Base-by-base conservation (phyloP, 2,329 filamentous ascomycete species). In the Alternaria triticimaculans region DNA sequence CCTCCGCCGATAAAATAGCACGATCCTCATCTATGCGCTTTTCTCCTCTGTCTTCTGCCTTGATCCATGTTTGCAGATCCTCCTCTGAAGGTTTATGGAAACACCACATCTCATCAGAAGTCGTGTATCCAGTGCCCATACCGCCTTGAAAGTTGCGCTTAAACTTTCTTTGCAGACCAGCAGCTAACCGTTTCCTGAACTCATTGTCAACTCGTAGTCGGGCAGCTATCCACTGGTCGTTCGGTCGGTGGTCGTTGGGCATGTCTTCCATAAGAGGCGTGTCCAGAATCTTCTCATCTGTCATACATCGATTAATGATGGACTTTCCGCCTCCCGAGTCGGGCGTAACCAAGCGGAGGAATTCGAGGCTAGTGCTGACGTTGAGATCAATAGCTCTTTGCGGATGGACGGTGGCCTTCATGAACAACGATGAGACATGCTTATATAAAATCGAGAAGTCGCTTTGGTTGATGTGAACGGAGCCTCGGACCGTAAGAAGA, bases 391-490 rank as follows among this genome's bases (percentile, higher is more conserved):
- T 84, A 3, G 88, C 89, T 58, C 89, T 83, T 51, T 84, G 80
- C 0, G 89, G 88, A 69, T 91, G 84, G n/a, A 89, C 86, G 14
- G 88, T 86, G 55, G 86, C 87, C 75, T 91, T 91, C 65, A 89
- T 81, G 14, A 90, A 78, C 9, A 88, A 74, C 2, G 86, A 86
- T 73, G 87, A 86, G 68, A 88, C 81, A 44, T 84, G 83, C 5
- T 85, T 87, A 70, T 91, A 92, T 18, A 92, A 78, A 2, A 91
- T 79, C 2, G 87, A 86, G 71, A 91, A 91, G 77, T 92, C 89
- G 2, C 87, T 88, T 73, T 91, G 89, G 6, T 86, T 87, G 28
- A 91, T 81, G 72, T 92, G 89, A 2, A 90, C 87, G 1, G 88
- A 89, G 25, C 89, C 89, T 41, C 84, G 78, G 6, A 85, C 78